A percentile compares a stretch with the other conserved stretches of the same genome.
These are phyloP conservation scores for Quercus ilex DNA, from an alignment of 306 rosid genomes.

Conservation along the genomic window DNA sequence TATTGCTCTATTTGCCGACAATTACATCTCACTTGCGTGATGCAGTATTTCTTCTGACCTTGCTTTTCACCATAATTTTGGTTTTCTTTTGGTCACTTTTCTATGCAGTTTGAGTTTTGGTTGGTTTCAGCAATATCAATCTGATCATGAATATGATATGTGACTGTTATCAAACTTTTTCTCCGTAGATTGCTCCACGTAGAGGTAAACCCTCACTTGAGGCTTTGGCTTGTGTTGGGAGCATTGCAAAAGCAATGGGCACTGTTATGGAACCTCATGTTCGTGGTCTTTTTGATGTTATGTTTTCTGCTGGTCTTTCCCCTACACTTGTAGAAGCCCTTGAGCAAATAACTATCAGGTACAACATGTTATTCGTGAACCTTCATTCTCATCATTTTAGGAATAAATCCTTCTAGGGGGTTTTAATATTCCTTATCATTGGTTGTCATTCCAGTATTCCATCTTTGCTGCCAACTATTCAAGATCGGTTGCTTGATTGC, in stretches of 20 bases:
- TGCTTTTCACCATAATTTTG: constrained; percentile 7
- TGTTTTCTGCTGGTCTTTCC: constrained; percentile 93
- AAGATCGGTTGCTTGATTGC: constrained; percentile 87
- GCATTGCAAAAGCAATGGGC: constrained; percentile 97
- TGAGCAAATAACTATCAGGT: constrained; percentile 80
- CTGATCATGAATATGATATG: constrained; percentile 17
- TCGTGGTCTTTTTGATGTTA: constrained; percentile 84
- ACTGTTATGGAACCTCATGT: constrained; percentile 83
- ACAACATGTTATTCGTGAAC: constrained; percentile 10
- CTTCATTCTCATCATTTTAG: background rate
- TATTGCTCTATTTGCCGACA: constrained; percentile 79
- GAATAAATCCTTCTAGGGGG: constrained; percentile 6
- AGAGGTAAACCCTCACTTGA: constrained; percentile 92
- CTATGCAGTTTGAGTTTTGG: constrained; percentile 13
- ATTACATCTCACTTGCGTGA: constrained; percentile 85
- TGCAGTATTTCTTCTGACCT: constrained; percentile 56
- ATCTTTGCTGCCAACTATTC: constrained; percentile 82
- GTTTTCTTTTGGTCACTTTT: constrained; percentile 14
- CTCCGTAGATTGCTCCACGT: constrained; percentile 92
- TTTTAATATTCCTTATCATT: constrained; percentile 5
- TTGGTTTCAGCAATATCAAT: constrained; percentile 18
- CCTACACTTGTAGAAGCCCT: constrained; percentile 86
- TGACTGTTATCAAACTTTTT: constrained; percentile 28
- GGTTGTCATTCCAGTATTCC: constrained; percentile 65
- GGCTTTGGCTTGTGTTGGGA: constrained; percentile 99